Base-by-base conservation (phyloP, 371 early-diverging fungal species). In the Mortierella sp. region DNA sequence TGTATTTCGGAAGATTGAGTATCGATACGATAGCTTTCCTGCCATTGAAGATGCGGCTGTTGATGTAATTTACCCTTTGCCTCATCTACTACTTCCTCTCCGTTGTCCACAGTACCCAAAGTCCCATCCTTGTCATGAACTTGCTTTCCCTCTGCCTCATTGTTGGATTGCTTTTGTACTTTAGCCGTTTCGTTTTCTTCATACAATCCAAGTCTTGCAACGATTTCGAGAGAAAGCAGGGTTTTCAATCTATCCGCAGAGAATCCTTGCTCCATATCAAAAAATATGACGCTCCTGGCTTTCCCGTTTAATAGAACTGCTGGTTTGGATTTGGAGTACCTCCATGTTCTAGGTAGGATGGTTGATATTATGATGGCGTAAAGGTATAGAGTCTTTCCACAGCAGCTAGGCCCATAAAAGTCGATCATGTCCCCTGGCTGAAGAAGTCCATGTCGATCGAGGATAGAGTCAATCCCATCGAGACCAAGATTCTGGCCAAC, bases 361-460 rank as follows among this genome's bases (percentile, higher is more conserved):
- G 74, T 71, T 1, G 80, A 35, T 42, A 80, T 64, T 28, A 64
- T 67, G n/a, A 80, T 80, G 42, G 71, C 80, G 58, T 80, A 80
- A 19, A 80, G 71, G 45, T 64, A 49, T 1, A 64, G 61, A 0
- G 80, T 80, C 58, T 80, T 80, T 55, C 80, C 80, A 26, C 64
- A 60, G 42, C 80, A 62, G 28, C 64, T 62, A 17, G 66, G 51
- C 1, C 80, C 80, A 35, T 67, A 53, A 9, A 80, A 59, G 29
- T 80, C 80, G 9, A 80, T 57, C 68, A 74, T 61, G 47, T 80
- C 80, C 6, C 80, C 80, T 0, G 75, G 61, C 15, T 37, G 58
- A 0, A 75, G 61, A 0, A 31, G 61, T 13, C 79, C 73, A 23
- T 80, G 22, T 8, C 68, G 43, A 3, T 17, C 12, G n/a, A 80